Base-by-base conservation (phyloP, 768 basidiomycete species). In the Lactarius hatsudake region DNA sequence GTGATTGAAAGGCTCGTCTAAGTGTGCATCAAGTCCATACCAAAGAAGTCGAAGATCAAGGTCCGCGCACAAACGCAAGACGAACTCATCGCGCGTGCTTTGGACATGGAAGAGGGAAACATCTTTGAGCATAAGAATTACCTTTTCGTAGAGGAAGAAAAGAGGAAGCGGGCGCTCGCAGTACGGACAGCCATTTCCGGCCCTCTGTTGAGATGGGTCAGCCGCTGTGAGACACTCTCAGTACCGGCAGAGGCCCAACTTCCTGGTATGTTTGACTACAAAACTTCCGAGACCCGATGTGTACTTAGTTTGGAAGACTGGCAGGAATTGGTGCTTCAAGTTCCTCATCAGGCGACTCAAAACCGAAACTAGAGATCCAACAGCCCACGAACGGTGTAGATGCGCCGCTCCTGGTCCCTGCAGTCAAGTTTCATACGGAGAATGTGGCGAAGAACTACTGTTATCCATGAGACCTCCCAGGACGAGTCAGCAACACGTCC, bases 21-120 rank as follows among this genome's bases (percentile, higher is more conserved):
- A 59, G 23, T 20, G 23, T 30, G 59, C 34, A 15, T 26, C 15
- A 54, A 87, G 0, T 79, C 81, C 42, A 69, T 79, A 12, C 85
- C 88, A 1, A 91, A 87, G 78, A 89, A 87, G 71, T 73, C 77
- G 8, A 90, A 86, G 72, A 75, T 76, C 3, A 81, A 80, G 62
- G 80, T 78, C 28, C 86, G 81, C 36, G 75, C 79, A 6, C 83
- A 81, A 54, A 92, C 92, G 0, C 94, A 96, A 72, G 89, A 85
- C n/a, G 91, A 95, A 72, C 83, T 95, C 9, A 89, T 96, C 64
- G 87, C 86, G 2, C 85, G 85, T 8, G 94, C 94, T 0, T 83
- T 95, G 20, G 91, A 94, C 72, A 92, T 87, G 61, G 94, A 95
- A 75, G 93, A 94, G 75, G 87, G 88, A 0, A 96, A 96, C 74